Evolutionary conservation across 2,329 filamentous ascomycete species (phyloP).

Genomic region (Fusarium oligoseptatum): DNA sequence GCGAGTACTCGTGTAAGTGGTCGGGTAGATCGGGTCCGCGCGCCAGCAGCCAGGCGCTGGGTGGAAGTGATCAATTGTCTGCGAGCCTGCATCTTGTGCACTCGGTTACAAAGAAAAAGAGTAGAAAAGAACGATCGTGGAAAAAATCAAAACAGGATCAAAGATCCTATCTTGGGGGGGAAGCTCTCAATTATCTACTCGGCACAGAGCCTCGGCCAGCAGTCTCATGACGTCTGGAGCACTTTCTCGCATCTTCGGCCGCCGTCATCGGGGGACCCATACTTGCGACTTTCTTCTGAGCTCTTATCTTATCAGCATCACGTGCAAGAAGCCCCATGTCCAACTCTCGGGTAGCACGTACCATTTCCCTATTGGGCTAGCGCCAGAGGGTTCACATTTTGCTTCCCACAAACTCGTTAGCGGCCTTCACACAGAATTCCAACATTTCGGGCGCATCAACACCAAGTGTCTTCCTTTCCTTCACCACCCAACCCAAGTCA

Average conservation of each 20-base stretch:
- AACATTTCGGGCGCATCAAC: constrained; percentile 56
- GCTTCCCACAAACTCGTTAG: constrained; percentile 60
- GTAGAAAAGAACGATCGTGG: constrained; percentile 8
- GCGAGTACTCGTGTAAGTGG: constrained; percentile 46
- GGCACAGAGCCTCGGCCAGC: constrained; percentile 27
- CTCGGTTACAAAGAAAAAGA: constrained; percentile 26
- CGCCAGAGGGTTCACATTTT: constrained; percentile 59
- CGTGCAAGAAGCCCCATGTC: constrained; percentile 53
- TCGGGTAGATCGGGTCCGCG: constrained; percentile 47
- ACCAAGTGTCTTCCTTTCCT: constrained; percentile 55
- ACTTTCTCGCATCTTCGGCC: constrained; percentile 58
- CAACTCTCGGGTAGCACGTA: constrained; percentile 38
- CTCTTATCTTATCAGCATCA: constrained; percentile 48
- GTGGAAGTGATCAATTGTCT: constrained; percentile 55
- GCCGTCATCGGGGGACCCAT: constrained; percentile 28
- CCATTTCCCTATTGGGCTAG: constrained; percentile 50
- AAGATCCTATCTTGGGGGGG: constrained; percentile 12
- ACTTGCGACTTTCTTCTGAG: neutral
- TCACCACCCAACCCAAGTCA: constrained; percentile 52
- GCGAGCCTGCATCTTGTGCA: constrained; percentile 56
- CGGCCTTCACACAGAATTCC: constrained; percentile 58
- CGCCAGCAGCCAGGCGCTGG: constrained; percentile 50
- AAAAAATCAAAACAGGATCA: constrained; percentile 16
- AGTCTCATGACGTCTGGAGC: constrained; percentile 47
- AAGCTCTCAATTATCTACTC: constrained; percentile 39